Conservation (phyloP, 805 yeast genomes). For the Yamadazyma sp. region DNA sequence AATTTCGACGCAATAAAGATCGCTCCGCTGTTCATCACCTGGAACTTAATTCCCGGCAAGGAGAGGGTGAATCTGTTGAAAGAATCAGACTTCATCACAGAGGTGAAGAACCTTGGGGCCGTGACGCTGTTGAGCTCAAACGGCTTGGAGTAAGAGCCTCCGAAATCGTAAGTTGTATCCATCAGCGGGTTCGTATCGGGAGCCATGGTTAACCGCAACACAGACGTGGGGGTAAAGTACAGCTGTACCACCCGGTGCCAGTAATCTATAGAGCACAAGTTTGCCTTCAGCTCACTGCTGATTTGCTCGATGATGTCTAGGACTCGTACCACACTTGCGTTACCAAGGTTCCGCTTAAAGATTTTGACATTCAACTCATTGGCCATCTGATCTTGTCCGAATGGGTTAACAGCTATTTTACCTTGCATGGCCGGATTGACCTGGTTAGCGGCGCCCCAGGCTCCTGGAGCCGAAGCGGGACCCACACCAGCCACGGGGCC, state of each 20-base stretch:
- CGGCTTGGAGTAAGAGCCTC: slow-evolving; percentile 25
- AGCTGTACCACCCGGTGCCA: slow-evolving; percentile 37
- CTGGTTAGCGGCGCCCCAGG: neutral
- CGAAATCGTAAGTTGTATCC: neutral
- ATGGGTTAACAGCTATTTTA: no score
- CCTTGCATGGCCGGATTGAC: slow-evolving; percentile 3
- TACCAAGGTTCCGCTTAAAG: slow-evolving; percentile 40
- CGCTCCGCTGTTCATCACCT: slow-evolving; percentile 41
- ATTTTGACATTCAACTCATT: slow-evolving; percentile 34
- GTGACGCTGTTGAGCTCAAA: slow-evolving; percentile 65
- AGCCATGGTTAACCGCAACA: slow-evolving; percentile 29
- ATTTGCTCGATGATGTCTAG: slow-evolving; percentile 41
- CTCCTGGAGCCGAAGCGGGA: no score
- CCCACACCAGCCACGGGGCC: no score
- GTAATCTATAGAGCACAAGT: slow-evolving; percentile 30
- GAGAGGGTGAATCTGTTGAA: slow-evolving; percentile 26
- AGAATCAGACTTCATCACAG: slow-evolving; percentile 49
- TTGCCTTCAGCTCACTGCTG: slow-evolving; percentile 31
- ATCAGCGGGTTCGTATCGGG: slow-evolving; percentile 3
- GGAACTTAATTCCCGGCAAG: slow-evolving; percentile 39
- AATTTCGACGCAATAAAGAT: slow-evolving; percentile 33
- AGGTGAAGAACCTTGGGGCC: slow-evolving; percentile 61
- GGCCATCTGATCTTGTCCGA: slow-evolving; percentile 22
- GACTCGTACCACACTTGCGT: slow-evolving; percentile 41
- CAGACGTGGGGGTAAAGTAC: slow-evolving; percentile 32